These are phyloP conservation scores for Pugionium dolabratum DNA, from an alignment of 345 rosid species.

Conservation along the genomic window DNA sequence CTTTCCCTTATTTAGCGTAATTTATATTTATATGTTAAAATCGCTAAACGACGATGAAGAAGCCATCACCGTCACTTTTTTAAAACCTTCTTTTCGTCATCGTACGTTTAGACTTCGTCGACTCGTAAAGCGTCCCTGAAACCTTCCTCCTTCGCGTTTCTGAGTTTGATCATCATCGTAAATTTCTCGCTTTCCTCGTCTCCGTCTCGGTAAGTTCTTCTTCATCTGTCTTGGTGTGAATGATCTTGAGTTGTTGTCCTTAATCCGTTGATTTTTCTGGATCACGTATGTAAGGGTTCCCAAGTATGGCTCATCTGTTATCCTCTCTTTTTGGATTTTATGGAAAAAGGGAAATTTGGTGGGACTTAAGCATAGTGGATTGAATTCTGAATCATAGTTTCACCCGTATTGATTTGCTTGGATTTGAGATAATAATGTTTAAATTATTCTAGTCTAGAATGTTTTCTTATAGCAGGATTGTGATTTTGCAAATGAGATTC, in stretches of 20 bases:
- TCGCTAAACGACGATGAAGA: too few relatives aligned
- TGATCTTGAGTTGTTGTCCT: neutral
- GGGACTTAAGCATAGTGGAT: neutral
- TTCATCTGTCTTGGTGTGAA: neutral
- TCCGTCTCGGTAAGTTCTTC: conserved; percentile 19
- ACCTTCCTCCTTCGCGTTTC: conserved; percentile 4
- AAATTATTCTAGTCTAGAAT: neutral
- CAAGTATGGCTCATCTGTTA: neutral
- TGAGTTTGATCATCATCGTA: neutral
- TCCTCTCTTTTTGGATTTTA: conserved; percentile 3
- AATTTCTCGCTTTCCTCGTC: neutral
- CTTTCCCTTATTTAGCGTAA: too few relatives aligned
- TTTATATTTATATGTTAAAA: too few relatives aligned
- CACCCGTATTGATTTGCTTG: neutral
- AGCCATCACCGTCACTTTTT: too few relatives aligned
- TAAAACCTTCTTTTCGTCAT: too few relatives aligned
- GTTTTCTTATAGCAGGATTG: too few relatives aligned
- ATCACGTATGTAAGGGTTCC: neutral
- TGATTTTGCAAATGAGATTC: conserved; percentile 2
- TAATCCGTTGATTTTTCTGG: neutral
- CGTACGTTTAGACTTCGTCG: too few relatives aligned
- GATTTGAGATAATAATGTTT: neutral
- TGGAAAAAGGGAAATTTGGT: neutral
- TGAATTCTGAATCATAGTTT: conserved; percentile 14
- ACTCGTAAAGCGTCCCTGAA: too few relatives aligned